Evolutionary conservation across 192 early-diverging fungal species (phyloP).

Genomic region (Podochytrium sp.): DNA sequence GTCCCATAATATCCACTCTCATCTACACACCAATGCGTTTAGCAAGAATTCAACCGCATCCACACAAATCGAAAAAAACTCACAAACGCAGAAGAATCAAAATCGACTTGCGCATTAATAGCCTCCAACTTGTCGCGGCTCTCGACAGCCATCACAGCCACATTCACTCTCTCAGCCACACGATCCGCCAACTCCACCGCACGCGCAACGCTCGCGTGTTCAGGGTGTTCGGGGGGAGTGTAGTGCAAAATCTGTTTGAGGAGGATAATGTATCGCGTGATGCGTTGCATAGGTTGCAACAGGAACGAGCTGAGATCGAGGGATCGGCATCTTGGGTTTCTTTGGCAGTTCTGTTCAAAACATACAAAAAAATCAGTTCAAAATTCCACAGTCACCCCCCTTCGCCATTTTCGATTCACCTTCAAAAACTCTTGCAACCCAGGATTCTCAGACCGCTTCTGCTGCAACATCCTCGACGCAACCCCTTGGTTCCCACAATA

Average conservation of each 20-base stretch:
- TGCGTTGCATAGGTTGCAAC: constrained; percentile 61
- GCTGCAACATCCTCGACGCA: constrained; percentile 66
- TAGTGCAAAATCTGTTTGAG: constrained; percentile 61
- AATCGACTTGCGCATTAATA: constrained; percentile 60
- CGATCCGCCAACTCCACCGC: constrained; percentile 50
- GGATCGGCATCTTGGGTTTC: constrained; percentile 65
- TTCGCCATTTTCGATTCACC: constrained; percentile 36
- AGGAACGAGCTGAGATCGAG: constrained; percentile 81
- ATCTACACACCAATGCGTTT: no score
- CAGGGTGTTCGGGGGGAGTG: constrained; percentile 54
- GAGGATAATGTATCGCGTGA: constrained; percentile 62
- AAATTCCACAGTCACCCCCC: no score
- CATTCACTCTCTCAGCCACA: constrained; percentile 51
- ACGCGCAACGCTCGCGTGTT: constrained; percentile 45
- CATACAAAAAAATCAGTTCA: background rate
- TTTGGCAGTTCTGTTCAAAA: constrained; percentile 47
- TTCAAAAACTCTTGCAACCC: constrained; percentile 66
- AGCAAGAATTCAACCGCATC: constrained; percentile 6
- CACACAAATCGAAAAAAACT: constrained; percentile 9
- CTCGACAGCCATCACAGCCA: constrained; percentile 48
- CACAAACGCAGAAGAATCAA: constrained; percentile 44
- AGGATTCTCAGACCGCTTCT: constrained; percentile 52
- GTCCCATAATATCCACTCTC: constrained; percentile 55
- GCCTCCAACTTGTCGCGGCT: constrained; percentile 56
- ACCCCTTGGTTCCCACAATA: constrained; percentile 72